Evolutionary conservation across 2,329 filamentous ascomycete genomes (phyloP).

Genomic region (Daldinia eschscholtzii): DNA sequence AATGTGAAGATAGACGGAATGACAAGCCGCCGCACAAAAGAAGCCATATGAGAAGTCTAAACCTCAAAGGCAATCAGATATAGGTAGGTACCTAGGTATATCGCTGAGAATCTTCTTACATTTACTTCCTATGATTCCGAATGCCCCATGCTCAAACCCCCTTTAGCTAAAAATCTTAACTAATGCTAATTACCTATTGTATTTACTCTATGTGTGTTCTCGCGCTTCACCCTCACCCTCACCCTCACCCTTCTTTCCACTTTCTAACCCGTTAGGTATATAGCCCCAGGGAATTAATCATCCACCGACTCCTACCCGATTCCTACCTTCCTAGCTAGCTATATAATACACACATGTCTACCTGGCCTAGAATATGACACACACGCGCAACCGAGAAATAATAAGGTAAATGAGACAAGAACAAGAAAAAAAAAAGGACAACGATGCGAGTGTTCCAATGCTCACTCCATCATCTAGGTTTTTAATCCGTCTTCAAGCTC

Average conservation of each 20-base stretch:
- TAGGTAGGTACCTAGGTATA: no score
- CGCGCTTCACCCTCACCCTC: neutral
- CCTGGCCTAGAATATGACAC: neutral
- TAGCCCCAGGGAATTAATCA: neutral
- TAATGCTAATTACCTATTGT: neutral
- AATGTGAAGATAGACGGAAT: neutral
- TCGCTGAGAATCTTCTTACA: no score
- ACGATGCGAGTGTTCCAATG: neutral
- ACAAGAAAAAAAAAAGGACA: neutral
- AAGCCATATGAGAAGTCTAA: neutral
- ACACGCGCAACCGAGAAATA: neutral
- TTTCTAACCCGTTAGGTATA: slow-evolving; percentile 4
- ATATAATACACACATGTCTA: neutral
- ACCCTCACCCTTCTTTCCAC: no score
- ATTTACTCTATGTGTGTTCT: no score
- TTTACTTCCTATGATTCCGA: neutral
- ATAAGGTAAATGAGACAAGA: neutral
- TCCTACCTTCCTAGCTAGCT: neutral
- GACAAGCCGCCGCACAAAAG: neutral
- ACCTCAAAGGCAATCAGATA: no score
- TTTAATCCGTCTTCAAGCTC: neutral
- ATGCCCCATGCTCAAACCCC: neutral
- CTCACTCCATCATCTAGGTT: neutral
- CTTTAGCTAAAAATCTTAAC: slow-evolving; percentile 5
- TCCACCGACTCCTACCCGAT: slow-evolving; percentile 4